Evolutionary conservation across 192 early-diverging fungal species (phyloP).

Genomic region (Rhizoclosmatium globosum): DNA sequence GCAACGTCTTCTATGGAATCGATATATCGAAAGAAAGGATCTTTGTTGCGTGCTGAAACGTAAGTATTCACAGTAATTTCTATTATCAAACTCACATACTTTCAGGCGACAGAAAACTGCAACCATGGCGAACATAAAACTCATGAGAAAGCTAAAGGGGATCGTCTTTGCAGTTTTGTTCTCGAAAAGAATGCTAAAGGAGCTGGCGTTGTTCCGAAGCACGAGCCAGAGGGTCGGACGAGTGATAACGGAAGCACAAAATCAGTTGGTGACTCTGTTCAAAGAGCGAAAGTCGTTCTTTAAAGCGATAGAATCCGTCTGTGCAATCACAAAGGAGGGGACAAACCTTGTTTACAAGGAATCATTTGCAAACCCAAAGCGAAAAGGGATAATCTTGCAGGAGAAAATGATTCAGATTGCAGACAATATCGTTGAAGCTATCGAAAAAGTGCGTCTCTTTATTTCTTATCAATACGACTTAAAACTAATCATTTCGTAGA

Average conservation of each 20-base stretch:
- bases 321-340: slow-evolving; percentile 13
- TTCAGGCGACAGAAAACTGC: too few species aligned
- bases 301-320: slow-evolving; percentile 16
- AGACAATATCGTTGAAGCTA: slow-evolving; percentile 6
- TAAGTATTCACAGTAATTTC: neutral
- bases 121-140: neutral
- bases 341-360: slow-evolving; percentile 22
- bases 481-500: neutral
- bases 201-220: neutral
- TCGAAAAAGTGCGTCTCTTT: neutral
- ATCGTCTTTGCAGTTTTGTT: slow-evolving; percentile 3
- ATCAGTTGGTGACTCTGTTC: neutral
- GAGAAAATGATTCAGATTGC: slow-evolving; percentile 22
- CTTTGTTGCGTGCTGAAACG: neutral
- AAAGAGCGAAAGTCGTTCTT: slow-evolving; percentile 13
- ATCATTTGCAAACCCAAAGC: slow-evolving; percentile 18
- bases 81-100: too few species aligned
- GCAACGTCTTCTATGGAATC: neutral
- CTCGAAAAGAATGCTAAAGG: neutral
- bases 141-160: neutral
- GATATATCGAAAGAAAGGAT: neutral
- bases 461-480: too few species aligned
- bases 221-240: slow-evolving; percentile 18
- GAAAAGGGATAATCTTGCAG: slow-evolving; percentile 3
- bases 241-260: slow-evolving; percentile 4